phyloP scores from a whole-genome alignment of 2,329 filamentous ascomycete species.

The Claviceps arundinis region DNA sequence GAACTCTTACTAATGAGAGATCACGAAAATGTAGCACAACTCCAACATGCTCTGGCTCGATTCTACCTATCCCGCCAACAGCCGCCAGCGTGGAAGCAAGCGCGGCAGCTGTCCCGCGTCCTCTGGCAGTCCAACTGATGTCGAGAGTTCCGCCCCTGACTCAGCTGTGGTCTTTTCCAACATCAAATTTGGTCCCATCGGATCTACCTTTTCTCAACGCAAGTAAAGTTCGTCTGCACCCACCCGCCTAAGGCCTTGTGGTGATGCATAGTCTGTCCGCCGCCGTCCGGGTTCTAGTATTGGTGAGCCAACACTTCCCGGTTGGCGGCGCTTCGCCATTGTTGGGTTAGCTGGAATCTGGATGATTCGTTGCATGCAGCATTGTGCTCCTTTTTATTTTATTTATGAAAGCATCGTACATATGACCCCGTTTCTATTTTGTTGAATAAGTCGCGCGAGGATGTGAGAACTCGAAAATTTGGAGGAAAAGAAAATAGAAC shows the following conservation, averaged over 20 bases:
- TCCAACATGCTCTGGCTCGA: slow-evolving; percentile 41
- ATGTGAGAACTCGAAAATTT: no score
- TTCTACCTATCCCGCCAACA: not conserved
- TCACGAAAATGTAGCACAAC: slow-evolving; percentile 27
- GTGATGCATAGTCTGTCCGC: no score
- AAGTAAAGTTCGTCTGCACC: not conserved
- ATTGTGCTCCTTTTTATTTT: not conserved
- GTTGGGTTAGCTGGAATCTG: no score
- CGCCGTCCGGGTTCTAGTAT: no score
- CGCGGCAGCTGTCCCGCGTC: slow-evolving; percentile 18
- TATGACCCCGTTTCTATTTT: not conserved
- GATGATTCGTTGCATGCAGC: not conserved
- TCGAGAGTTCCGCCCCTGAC: slow-evolving; percentile 33
- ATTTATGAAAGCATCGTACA: not conserved
- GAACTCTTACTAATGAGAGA: not conserved
- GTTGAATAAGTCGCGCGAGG: not conserved
- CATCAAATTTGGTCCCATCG: slow-evolving; percentile 43
- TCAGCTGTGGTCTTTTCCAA: slow-evolving; percentile 44
- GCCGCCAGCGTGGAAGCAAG: not conserved
- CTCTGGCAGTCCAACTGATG: slow-evolving; percentile 13
- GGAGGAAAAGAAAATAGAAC: not conserved
- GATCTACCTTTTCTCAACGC: slow-evolving; percentile 30
- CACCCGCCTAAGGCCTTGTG: no score
- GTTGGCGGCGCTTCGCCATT: no score
- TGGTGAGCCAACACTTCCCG: no score